Base-by-base conservation (phyloP, 257 asterid species). In the Primulina huaijiensis region DNA sequence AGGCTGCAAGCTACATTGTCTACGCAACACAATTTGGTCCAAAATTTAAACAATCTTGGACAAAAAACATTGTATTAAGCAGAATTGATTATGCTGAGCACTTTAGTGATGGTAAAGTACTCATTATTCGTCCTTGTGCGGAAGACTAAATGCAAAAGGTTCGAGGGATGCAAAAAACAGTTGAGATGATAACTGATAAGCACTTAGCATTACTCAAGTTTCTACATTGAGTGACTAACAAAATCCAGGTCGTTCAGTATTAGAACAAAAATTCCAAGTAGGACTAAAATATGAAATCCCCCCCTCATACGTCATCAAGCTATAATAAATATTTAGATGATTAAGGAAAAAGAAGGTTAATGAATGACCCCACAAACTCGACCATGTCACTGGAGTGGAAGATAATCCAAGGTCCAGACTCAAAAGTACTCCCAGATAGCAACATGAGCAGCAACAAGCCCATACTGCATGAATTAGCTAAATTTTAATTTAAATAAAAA, bases 1-100 rank as follows among this genome's bases (percentile, higher is more conserved):
- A 63, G 52, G 69, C 60, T 38, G 62, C 65, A 57, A 31, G 29
- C 37, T 38, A 67, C 69, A 64, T 31, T 10, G 30, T 65, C 58
- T 50, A 67, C 8, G 20, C 72, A 59, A 52, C 31, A 58, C 69
- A 37, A 57, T 70, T 12, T 46, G 57, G 55, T 40, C 52, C 60
- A 66, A 70, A 73, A 64, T 50, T 52, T 69, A 43, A 68, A 67
- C 3, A 30, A 8, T 33, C 57, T 59, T 25, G 4, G 35, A 64
- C 35, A 30, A 20, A 14, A 67, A 16, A 59, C 16, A 66, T 61
- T 46, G 60, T 61, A 12, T 33, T 58, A 8, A 61, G 64, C 38
- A 74, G 64, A 29, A 14, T 33, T 46, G 53, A 27, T n/a, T 33
- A 34, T 63, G 58, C 27, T 60, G 57, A 31, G 57, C 6, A 62